phyloP scores from a whole-genome alignment of 768 basidiomycete species.

The Boletellus ananas region DNA sequence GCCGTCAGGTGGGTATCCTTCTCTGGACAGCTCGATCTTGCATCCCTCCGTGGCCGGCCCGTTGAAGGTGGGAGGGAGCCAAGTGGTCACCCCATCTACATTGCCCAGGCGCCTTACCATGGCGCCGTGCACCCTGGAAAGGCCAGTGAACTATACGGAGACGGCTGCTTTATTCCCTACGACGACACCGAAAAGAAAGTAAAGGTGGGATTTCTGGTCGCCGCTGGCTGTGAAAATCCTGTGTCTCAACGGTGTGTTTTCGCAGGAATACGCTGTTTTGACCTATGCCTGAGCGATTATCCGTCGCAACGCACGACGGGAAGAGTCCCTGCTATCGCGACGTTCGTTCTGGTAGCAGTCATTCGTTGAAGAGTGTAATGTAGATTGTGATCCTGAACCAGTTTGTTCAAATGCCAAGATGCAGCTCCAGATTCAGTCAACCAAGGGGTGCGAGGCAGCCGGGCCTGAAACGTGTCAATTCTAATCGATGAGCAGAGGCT shows the following conservation, averaged over 20 bases:
- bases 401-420: neutral
- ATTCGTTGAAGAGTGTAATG: neutral
- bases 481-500: neutral
- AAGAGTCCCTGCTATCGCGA: neutral
- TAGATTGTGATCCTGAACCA: neutral
- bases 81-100: constrained; percentile 56
- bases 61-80: constrained; percentile 69
- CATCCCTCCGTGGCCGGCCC: constrained; percentile 43
- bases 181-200: constrained; percentile 49
- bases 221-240: neutral
- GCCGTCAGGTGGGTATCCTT: constrained; percentile 57
- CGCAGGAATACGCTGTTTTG: constrained; percentile 7
- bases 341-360: neutral
- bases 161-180: constrained; percentile 60
- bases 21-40: constrained; percentile 44
- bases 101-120: constrained; percentile 55
- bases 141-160: constrained; percentile 43
- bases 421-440: neutral
- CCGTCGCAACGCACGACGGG: neutral
- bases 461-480: neutral
- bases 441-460: neutral
- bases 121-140: constrained; percentile 62
- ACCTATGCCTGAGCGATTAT: neutral
- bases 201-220: constrained; percentile 33
- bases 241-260: neutral